A percentile compares a stretch with the other conserved stretches of the same genome.
Evolutionary conservation across 257 asterid genomes (phyloP).

Genomic region (Anisodus tanguticus): DNA sequence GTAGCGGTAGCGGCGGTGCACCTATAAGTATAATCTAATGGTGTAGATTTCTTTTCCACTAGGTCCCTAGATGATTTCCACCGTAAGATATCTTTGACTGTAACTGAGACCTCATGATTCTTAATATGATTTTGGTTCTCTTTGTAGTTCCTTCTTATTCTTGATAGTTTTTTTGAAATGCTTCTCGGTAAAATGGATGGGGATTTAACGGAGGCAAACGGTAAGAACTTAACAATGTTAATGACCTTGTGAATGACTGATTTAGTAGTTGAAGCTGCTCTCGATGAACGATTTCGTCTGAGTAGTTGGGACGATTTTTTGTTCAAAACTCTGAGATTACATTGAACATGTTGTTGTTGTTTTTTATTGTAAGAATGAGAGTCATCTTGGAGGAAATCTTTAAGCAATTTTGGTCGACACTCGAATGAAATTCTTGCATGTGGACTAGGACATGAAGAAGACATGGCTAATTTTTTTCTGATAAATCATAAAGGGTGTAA

Average conservation of each 20-base stretch:
- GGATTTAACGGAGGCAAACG: slow-evolving; percentile 46
- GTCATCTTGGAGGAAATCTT: slow-evolving; percentile 28
- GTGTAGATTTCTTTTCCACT: slow-evolving; percentile 50
- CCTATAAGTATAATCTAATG: slow-evolving; percentile 32
- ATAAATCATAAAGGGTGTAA: too few species aligned
- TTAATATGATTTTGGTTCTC: not conserved
- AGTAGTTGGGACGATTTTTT: slow-evolving; percentile 36
- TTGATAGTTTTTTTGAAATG: slow-evolving; percentile 45
- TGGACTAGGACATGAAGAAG: slow-evolving; percentile 40
- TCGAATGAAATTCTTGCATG: slow-evolving; percentile 48
- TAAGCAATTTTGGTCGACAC: slow-evolving; percentile 27
- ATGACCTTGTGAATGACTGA: slow-evolving; percentile 60
- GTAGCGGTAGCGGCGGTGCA: slow-evolving; percentile 32
- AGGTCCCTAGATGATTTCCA: slow-evolving; percentile 72
- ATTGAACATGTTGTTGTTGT: too few species aligned
- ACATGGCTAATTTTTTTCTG: slow-evolving; percentile 30
- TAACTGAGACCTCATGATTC: slow-evolving; percentile 5
- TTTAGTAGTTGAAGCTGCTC: slow-evolving; percentile 56
- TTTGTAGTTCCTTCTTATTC: slow-evolving; percentile 7
- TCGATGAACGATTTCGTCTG: slow-evolving; percentile 49
- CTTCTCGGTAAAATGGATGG: slow-evolving; percentile 34
- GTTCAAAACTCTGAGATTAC: not conserved
- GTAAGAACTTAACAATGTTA: slow-evolving; percentile 57
- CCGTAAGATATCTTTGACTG: slow-evolving; percentile 72
- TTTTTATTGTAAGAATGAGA: not conserved